phyloP scores from a whole-genome alignment of 2,329 filamentous ascomycete species.

The Aspergillus sojae region DNA sequence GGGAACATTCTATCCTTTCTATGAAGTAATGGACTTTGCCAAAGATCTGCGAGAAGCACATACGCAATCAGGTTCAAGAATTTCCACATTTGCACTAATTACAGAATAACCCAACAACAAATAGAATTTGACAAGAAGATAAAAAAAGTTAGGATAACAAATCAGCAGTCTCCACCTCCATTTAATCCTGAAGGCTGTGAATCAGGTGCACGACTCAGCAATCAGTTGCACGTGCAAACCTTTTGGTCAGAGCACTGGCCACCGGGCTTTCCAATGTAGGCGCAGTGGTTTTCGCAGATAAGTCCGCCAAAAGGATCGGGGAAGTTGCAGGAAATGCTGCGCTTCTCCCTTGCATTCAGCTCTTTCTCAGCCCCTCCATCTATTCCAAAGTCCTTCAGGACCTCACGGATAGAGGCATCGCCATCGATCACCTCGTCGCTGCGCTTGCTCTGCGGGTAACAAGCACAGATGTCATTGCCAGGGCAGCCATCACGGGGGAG shows the following conservation, averaged over 20 bases:
- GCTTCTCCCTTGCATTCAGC: background rate
- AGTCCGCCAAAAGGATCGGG: background rate
- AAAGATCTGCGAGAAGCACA: background rate
- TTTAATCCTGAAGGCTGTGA: accelerated
- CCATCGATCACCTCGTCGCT: conserved; percentile 6
- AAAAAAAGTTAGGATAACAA: background rate
- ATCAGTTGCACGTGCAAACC: conserved; percentile 1
- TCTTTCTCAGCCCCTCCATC: background rate
- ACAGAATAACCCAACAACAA: background rate
- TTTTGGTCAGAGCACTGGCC: conserved; percentile 6
- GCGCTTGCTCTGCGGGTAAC: conserved; percentile 9
- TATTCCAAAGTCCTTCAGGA: background rate
- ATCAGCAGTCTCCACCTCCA: background rate
- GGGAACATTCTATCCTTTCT: too few species aligned
- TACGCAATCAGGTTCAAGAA: background rate
- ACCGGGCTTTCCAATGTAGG: conserved; percentile 6
- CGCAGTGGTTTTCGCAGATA: conserved; percentile 6
- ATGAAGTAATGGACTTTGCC: too few species aligned
- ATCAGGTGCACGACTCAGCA: background rate
- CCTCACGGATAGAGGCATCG: background rate
- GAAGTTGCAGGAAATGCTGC: conserved; percentile 8
- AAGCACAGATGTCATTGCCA: conserved; percentile 6
- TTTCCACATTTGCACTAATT: background rate
- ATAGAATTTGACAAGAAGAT: background rate
- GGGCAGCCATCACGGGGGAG: conserved; percentile 11